Evolutionary conservation across 176 grass and related monocot species (phyloP).

Genomic region (Phragmites australis): DNA sequence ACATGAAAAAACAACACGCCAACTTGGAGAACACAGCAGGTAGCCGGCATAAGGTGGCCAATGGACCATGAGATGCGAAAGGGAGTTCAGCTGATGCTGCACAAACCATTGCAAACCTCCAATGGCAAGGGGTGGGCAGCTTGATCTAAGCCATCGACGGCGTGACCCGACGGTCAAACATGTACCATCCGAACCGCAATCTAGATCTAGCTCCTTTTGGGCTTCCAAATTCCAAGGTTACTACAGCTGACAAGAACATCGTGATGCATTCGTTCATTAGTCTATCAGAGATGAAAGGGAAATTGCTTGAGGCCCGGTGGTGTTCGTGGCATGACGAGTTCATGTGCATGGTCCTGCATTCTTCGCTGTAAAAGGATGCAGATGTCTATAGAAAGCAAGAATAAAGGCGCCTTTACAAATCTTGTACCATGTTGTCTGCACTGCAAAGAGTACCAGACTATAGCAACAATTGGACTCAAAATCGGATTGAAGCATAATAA

Average conservation of each 20-base stretch:
- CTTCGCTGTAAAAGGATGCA: constrained; percentile 16
- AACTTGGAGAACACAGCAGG: constrained; percentile 28
- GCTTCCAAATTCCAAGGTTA: not conserved
- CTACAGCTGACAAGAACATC: not conserved
- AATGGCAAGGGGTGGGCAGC: not conserved
- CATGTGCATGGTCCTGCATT: constrained; percentile 35
- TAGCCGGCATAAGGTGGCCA: constrained; percentile 38
- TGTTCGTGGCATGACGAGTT: constrained; percentile 27
- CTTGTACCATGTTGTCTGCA: not conserved
- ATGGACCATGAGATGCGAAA: constrained; percentile 30
- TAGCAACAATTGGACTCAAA: not conserved
- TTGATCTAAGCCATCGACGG: not conserved
- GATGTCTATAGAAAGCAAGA: not conserved
- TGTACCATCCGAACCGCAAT: not conserved
- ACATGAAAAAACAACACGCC: constrained; percentile 24
- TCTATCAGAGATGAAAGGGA: not conserved
- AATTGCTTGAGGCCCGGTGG: not conserved
- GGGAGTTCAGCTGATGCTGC: not conserved
- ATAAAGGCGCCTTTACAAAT: constrained; percentile 24
- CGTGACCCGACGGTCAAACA: not conserved
- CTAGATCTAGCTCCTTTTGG: not conserved
- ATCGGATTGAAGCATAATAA: not conserved
- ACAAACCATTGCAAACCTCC: constrained; percentile 19
- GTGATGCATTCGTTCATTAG: not conserved
- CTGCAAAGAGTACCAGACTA: not conserved